phyloP scores from a whole-genome alignment of 2,329 filamentous ascomycete genomes.

The Metarhizium sp. region DNA sequence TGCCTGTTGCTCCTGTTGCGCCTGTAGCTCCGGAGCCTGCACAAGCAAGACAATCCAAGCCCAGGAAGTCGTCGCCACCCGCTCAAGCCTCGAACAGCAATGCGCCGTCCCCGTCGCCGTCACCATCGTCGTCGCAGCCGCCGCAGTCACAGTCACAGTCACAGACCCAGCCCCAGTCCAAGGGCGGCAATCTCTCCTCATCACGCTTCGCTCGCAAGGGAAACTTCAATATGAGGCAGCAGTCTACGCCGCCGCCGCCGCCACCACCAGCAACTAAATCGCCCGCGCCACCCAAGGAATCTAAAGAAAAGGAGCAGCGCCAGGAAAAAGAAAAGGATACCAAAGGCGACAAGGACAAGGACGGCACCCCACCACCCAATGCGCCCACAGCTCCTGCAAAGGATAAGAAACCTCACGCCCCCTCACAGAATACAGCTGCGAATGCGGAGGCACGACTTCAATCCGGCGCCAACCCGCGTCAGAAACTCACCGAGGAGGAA shows the following conservation, averaged over 20 bases:
- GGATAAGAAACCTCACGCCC: constrained; percentile 8
- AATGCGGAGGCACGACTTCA: constrained; percentile 34
- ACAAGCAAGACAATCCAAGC: constrained; percentile 2
- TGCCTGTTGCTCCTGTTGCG: constrained; percentile 7
- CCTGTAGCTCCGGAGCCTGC: constrained; percentile 9
- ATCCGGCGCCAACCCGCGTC: constrained; percentile 49
- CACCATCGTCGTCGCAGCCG: not conserved
- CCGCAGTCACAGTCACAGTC: constrained; percentile 8
- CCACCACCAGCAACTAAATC: constrained; percentile 5
- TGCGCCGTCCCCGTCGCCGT: not conserved
- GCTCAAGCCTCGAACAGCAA: not conserved
- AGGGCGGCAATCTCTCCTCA: constrained; percentile 6
- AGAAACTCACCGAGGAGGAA: constrained; percentile 50
- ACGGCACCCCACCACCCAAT: constrained; percentile 18
- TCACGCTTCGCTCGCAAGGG: constrained; percentile 9
- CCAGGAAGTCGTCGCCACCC: constrained; percentile 3
- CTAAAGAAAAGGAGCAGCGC: not conserved
- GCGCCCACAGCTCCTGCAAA: constrained; percentile 18
- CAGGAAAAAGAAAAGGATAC: not conserved
- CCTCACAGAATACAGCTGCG: constrained; percentile 19
- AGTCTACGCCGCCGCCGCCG: constrained; percentile 6
- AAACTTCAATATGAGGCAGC: constrained; percentile 7
- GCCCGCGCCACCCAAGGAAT: not conserved
- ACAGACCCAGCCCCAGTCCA: constrained; percentile 4
- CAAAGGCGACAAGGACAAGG: not conserved